A percentile compares a stretch with the other conserved stretches of the same genome.
phyloP scores from a whole-genome alignment of 2,329 filamentous ascomycete species.

The Paraphoma chrysanthemicola region DNA sequence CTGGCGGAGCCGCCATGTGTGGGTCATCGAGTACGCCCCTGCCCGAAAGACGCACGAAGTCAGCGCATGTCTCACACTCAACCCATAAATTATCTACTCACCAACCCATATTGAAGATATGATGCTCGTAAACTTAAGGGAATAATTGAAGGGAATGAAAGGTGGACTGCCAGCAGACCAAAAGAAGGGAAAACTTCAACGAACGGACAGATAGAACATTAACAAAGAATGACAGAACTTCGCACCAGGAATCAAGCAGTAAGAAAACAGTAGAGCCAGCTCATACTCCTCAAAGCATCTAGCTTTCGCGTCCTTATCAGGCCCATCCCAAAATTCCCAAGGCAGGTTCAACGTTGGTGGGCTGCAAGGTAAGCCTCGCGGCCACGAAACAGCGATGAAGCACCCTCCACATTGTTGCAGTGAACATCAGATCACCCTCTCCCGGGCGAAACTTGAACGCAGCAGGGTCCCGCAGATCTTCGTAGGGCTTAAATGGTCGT shows the following conservation, averaged over 20 bases:
- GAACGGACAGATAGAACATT: not conserved
- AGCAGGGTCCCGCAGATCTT: too few species aligned
- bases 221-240: not conserved
- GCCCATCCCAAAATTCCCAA: not conserved
- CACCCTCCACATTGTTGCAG: constrained; percentile 1
- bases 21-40: constrained; percentile 39
- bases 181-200: not conserved
- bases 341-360: not conserved
- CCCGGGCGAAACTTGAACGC: not conserved
- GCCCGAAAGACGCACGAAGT: constrained; percentile 12
- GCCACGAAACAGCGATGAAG: constrained; percentile 18
- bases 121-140: not conserved
- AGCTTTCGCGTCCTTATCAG: constrained; percentile 11
- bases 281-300: constrained; percentile 1
- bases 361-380: constrained; percentile 5
- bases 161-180: constrained; percentile 37
- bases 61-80: too few species aligned
- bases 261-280: constrained; percentile 9
- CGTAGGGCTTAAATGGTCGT: too few species aligned
- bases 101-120: constrained; percentile 18
- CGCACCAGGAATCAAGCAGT: not conserved
- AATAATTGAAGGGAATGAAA: not conserved
- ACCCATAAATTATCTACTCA: too few species aligned
- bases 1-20: constrained; percentile 39
- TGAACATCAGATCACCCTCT: not conserved